These are phyloP conservation scores for Septoria petroselini DNA, from an alignment of 2,329 filamentous ascomycete genomes.

Conservation along the genomic window DNA sequence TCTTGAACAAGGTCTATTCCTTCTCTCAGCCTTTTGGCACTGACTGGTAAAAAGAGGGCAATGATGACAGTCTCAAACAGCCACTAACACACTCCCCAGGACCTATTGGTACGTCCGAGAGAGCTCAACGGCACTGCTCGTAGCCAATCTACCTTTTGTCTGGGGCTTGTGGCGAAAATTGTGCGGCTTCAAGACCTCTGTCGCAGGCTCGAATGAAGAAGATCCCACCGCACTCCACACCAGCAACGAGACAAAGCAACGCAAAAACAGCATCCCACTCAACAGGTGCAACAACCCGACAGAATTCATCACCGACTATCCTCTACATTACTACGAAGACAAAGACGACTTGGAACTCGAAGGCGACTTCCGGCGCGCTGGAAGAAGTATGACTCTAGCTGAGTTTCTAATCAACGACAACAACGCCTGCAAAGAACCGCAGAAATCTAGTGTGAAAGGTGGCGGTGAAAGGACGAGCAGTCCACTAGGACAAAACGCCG, in stretches of 20 bases:
- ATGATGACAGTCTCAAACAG: no score
- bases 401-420: constrained; percentile 9
- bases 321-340: constrained; percentile 6
- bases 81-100: no score
- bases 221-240: neutral
- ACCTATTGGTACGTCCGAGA: constrained; percentile 61
- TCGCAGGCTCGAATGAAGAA: neutral
- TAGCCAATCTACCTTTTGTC: constrained; percentile 59
- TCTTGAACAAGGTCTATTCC: constrained; percentile 61
- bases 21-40: constrained; percentile 56
- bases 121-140: constrained; percentile 57
- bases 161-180: constrained; percentile 54
- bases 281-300: constrained; percentile 10
- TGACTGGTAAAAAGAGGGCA: constrained; percentile 41
- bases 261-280: constrained; percentile 13
- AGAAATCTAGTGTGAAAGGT: no score
- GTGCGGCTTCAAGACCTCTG: constrained; percentile 35
- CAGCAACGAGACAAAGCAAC: constrained; percentile 2
- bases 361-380: constrained; percentile 8
- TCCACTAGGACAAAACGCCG: neutral
- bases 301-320: constrained; percentile 13
- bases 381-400: constrained; percentile 1
- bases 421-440: neutral
- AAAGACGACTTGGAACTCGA: constrained; percentile 2
- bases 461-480: neutral